Base-by-base conservation (phyloP, 257 asterid genomes). In the Solanum sparsipilum region DNA sequence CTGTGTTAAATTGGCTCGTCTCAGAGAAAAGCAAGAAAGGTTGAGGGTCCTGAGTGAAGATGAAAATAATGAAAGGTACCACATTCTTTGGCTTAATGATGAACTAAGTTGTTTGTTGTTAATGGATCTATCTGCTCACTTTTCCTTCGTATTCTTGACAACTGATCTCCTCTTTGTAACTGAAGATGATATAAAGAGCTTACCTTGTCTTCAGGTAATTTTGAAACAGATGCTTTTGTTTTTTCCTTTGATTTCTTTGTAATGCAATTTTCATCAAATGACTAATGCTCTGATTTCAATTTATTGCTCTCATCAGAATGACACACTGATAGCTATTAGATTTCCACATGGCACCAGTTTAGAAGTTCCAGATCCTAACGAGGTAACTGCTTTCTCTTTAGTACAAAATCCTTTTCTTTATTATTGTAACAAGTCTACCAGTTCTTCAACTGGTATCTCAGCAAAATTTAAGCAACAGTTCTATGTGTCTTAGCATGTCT, bases 311-410 rank as follows among this genome's bases (percentile, higher is more conserved):
- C 36, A 39, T 86, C 94, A 96, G 98, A 94, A 94, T 88, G 96
- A 96, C 93, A 97, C 98, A 41, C 90, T 97, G 89, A 95, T 96
- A 86, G 99, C 96, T 72, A 90, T 97, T 91, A 93, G 96, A 91
- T 98, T 98, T 93, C 99, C 98, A 34, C 99, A 93, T 89, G 99
- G 98, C 44, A 96, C 98, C 41, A 95, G 95, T 75, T 90, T 97
- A 92, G 96, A 96, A 92, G 98, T 95, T 88, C 98, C 98, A n/a
- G 98, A 94, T 86, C 99, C 98, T 27, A 97, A 95, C 65, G 98
- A 95, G 98, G 99, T 95, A 91, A 67, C 87, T 87, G 87, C 72
- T 35, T 89, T 68, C 87, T 36, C 32, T 85, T 85, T 38, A 38
- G 76, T 39, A 27, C 39, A 32, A 31, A 46, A 38, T 9, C 67